A percentile compares a stretch with the other conserved stretches of the same genome.
These are phyloP conservation scores for Candida ponderosae DNA, from an alignment of 805 yeast genomes.

Conservation along the genomic window DNA sequence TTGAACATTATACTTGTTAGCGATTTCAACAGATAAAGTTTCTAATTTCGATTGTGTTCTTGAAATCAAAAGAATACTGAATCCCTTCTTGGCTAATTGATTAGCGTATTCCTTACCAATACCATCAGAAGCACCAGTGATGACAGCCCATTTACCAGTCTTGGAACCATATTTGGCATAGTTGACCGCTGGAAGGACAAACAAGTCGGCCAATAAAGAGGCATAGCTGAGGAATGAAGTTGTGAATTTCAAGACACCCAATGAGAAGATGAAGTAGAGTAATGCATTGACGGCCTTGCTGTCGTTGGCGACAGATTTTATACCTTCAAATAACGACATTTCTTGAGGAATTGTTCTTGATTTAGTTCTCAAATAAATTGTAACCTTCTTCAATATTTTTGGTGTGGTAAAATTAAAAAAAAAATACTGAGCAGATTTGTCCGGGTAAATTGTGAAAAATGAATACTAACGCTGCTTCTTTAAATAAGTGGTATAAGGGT, in stretches of 20 bases:
- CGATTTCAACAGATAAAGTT: slow-evolving; percentile 54
- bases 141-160: slow-evolving; percentile 77
- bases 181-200: slow-evolving; percentile 50
- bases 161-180: slow-evolving; percentile 71
- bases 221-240: slow-evolving; percentile 38
- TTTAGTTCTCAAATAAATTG: neutral
- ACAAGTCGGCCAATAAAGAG: slow-evolving; percentile 53
- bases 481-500: too few species aligned
- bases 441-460: too few species aligned
- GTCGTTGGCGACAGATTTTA: slow-evolving; percentile 5
- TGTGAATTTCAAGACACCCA: slow-evolving; percentile 59
- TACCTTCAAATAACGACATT: slow-evolving; percentile 11
- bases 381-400: too few species aligned
- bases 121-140: slow-evolving; percentile 97
- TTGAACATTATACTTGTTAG: slow-evolving; percentile 47
- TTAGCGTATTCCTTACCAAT: slow-evolving; percentile 87
- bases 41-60: slow-evolving; percentile 77
- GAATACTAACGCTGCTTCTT: too few species aligned
- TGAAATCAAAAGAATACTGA: slow-evolving; percentile 76
- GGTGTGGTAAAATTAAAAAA: too few species aligned
- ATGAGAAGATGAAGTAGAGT: slow-evolving; percentile 11
- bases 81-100: slow-evolving; percentile 81
- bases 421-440: too few species aligned
- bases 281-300: slow-evolving; percentile 1
- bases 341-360: neutral